Percentiles rank a stretch among this genome's conserved stretches.
Evolutionary conservation across 2,329 filamentous ascomycete genomes (phyloP).

Genomic region (Pseudogymnoascus sp.): DNA sequence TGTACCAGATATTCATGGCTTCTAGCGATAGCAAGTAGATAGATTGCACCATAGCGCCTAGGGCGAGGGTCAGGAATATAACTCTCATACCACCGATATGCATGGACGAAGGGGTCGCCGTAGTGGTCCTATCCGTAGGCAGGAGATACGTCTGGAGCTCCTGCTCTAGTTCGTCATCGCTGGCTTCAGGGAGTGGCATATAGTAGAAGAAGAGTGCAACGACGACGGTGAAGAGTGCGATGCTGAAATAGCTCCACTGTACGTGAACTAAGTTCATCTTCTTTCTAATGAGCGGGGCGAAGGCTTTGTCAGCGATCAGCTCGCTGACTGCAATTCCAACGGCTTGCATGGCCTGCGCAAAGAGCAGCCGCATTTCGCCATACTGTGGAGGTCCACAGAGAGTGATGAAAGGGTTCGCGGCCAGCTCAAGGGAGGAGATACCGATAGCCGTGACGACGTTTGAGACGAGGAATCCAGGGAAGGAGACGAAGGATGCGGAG

Average conservation of each 20-base stretch:
- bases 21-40: conserved; percentile 26
- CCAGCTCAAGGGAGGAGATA: conserved; percentile 68
- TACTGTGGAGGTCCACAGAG: conserved; percentile 67
- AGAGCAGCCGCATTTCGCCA: conserved; percentile 64
- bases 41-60: conserved; percentile 36
- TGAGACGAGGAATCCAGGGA: conserved; percentile 67
- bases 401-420: conserved; percentile 65
- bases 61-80: conserved; percentile 41
- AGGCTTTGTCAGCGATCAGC: conserved; percentile 63
- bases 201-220: conserved; percentile 64
- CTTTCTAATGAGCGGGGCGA: conserved; percentile 53
- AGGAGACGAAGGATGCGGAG: conserved; percentile 64
- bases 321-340: conserved; percentile 65
- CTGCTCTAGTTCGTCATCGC: conserved; percentile 44
- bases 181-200: conserved; percentile 55
- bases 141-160: conserved; percentile 37
- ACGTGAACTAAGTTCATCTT: conserved; percentile 57
- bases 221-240: conserved; percentile 64
- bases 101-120: not conserved
- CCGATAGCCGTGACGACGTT: conserved; percentile 71
- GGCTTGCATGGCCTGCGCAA: conserved; percentile 71
- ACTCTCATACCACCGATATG: conserved; percentile 12
- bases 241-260: conserved; percentile 79
- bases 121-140: conserved; percentile 15
- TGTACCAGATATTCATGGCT: conserved; percentile 24